Evolutionary conservation across 192 early-diverging fungal genomes (phyloP).

Genomic region (Mortierella alpina): DNA sequence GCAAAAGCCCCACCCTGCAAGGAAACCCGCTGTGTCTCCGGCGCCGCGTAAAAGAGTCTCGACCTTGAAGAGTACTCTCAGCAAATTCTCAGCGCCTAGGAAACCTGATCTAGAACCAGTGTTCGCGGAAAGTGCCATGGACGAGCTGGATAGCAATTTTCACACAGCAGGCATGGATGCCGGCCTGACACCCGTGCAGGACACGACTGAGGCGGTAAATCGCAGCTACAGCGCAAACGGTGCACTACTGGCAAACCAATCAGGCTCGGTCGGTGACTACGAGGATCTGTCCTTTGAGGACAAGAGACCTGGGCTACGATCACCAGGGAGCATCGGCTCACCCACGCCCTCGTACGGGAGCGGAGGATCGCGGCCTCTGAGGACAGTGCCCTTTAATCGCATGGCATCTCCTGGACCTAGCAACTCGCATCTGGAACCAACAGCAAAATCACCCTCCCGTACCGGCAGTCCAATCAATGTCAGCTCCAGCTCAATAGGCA

Average conservation of each 20-base stretch:
- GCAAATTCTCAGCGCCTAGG: slow-evolving; percentile 43
- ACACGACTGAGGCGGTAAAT: not conserved
- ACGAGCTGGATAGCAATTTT: too few relatives aligned
- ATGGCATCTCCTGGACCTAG: slow-evolving; percentile 21
- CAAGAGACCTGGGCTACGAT: not conserved
- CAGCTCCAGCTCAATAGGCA: slow-evolving; percentile 28
- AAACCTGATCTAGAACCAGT: slow-evolving; percentile 29
- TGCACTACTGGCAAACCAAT: slow-evolving; percentile 8
- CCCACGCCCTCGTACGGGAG: slow-evolving; percentile 19
- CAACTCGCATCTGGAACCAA: slow-evolving; percentile 25
- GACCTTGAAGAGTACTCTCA: slow-evolving; percentile 35
- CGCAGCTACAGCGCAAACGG: slow-evolving; percentile 1
- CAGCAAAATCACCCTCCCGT: slow-evolving; percentile 22
- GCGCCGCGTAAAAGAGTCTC: slow-evolving; percentile 31
- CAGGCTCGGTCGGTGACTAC: not conserved
- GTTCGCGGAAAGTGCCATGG: slow-evolving; percentile 6
- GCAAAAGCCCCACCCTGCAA: not conserved
- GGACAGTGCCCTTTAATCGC: slow-evolving; percentile 28
- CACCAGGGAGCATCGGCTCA: not conserved
- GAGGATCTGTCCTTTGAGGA: slow-evolving; percentile 11
- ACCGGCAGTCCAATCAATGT: slow-evolving; percentile 38
- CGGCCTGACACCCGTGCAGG: not conserved
- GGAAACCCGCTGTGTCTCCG: slow-evolving; percentile 5
- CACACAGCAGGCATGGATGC: not conserved
- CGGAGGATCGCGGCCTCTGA: slow-evolving; percentile 1